Base-by-base conservation (phyloP, 768 basidiomycete species). In the Pleurotus ostreatus region DNA sequence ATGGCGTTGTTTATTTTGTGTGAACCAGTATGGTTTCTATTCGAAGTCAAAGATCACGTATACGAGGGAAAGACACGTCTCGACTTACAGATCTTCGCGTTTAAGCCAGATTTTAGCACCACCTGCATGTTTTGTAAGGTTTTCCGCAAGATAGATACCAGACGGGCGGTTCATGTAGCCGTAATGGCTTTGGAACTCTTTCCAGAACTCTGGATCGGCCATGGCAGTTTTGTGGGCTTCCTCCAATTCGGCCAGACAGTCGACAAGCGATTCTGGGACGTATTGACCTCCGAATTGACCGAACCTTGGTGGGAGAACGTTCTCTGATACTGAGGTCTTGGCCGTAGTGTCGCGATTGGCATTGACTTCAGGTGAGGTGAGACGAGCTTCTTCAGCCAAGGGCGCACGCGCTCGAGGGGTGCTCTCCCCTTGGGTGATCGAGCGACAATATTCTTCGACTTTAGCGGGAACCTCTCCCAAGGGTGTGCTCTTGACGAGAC, bases 1-100 rank as follows among this genome's bases (percentile, higher is more conserved):
- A 99, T 88, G 20, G 96, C 96, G 69, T 99, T 99, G 74, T 98
- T 98, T 67, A 99, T 98, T 72, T 98, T 99, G 73, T 99, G 97
- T 8, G 95, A 98, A 13, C 97, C 97, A 0, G 97, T 98, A 68
- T 98, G 96, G 69, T 99, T 99, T 57, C 90, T 34, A 34, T 34
- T 34, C 9, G 30, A 34, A 11, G 8, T 34, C 30, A 34, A 11
- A 2, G 30, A 34, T 9, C 30, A 34, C 30, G 30, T 34, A 34
- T 34, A 34, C 30, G 30, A 9, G 18, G 40, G 22, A 18, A 39
- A 2, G 20, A 22, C 45, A 16, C 18, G 49, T 18, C 53, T 40
- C 57, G 48, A 68, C 88, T 60, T 60, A 89, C 88, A 96, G 66
- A 63, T 96, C 94, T 72, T 95, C 96, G 46, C 94, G 85, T 78